A percentile compares a stretch with the other conserved stretches of the same genome.
These are phyloP conservation scores for Alloascoidea africana DNA, from an alignment of 805 yeast species.

Conservation along the genomic window DNA sequence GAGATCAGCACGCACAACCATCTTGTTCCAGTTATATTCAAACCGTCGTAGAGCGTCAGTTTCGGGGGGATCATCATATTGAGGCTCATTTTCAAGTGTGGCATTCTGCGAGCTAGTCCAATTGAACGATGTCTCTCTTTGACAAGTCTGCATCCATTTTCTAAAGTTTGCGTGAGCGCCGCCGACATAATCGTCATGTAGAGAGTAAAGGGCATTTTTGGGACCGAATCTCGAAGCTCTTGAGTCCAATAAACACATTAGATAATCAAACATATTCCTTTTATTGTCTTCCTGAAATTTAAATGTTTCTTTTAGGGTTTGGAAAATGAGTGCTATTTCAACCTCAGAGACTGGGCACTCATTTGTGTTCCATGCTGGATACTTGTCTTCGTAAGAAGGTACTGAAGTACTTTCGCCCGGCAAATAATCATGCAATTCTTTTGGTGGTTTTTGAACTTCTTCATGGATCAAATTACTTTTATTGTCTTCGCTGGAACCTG, in stretches of 20 bases:
- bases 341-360: no score
- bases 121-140: slow-evolving; percentile 7
- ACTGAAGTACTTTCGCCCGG: no score
- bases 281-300: slow-evolving; percentile 58
- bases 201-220: slow-evolving; percentile 33
- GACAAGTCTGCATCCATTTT: slow-evolving; percentile 41
- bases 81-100: no score
- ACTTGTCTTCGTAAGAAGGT: no score
- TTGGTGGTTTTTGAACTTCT: no score
- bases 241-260: slow-evolving; percentile 48
- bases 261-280: slow-evolving; percentile 50
- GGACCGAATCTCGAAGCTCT: slow-evolving; percentile 54
- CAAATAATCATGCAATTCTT: no score
- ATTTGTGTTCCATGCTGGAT: no score
- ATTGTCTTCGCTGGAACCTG: no score
- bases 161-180: slow-evolving; percentile 53
- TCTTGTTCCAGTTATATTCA: slow-evolving; percentile 26
- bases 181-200: slow-evolving; percentile 66
- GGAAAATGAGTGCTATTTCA: no score
- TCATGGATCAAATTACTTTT: no score
- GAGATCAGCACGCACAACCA: slow-evolving; percentile 33
- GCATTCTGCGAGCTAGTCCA: slow-evolving; percentile 10
- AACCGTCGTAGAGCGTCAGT: no score
- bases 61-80: slow-evolving; percentile 31
- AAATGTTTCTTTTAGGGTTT: no score